Conservation (phyloP, 345 rosid genomes). For the Salix exigua region DNA sequence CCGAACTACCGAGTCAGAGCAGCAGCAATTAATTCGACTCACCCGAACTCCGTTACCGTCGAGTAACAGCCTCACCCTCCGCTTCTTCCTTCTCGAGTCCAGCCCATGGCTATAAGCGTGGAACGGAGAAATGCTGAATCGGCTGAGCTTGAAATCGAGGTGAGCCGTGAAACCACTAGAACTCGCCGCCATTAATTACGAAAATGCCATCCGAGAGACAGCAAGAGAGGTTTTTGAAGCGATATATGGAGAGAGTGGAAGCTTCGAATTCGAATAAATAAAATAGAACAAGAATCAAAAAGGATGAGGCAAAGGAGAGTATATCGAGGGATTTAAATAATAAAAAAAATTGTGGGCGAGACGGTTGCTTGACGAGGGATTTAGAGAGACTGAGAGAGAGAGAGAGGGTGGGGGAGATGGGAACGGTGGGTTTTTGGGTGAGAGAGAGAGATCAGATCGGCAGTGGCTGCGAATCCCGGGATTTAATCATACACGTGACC, state of each 20-base stretch:
- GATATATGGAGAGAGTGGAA: neutral
- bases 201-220: conserved; percentile 44
- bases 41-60: conserved; percentile 21
- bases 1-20: conserved; percentile 57
- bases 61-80: conserved; percentile 10
- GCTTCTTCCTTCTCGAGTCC: conserved; percentile 31
- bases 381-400: too few relatives aligned
- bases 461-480: conserved; percentile 25
- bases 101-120: conserved; percentile 22
- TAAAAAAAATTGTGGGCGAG: neutral
- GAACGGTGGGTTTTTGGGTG: neutral
- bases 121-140: conserved; percentile 21
- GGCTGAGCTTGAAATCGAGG: conserved; percentile 49
- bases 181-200: conserved; percentile 59
- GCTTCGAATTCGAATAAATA: neutral
- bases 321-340: neutral
- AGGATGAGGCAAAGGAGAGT: neutral
- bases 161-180: conserved; percentile 51
- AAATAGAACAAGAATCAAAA: too few relatives aligned
- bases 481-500: conserved; percentile 39
- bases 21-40: conserved; percentile 46
- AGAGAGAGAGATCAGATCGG: conserved; percentile 30
- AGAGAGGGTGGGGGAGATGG: neutral
- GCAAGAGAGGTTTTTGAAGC: conserved; percentile 7
- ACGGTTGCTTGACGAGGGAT: neutral